These are phyloP conservation scores for Pseudocercospora vitis DNA, from an alignment of 2,329 filamentous ascomycete genomes.

Conservation along the genomic window DNA sequence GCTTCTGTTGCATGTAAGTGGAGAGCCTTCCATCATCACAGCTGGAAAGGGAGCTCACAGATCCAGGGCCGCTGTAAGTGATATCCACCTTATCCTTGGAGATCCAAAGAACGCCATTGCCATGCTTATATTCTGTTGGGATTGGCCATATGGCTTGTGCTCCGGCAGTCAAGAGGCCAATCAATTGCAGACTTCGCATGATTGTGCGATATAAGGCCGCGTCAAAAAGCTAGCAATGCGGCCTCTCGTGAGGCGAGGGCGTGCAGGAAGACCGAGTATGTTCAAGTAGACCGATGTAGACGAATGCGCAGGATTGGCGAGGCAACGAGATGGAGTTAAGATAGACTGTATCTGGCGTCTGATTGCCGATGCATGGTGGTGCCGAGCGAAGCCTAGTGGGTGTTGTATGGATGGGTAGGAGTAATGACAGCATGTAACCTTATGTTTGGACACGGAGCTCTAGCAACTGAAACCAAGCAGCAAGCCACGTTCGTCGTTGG, in stretches of 20 bases:
- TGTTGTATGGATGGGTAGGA: slow-evolving; percentile 2
- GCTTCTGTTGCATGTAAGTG: slow-evolving; percentile 19
- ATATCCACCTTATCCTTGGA: slow-evolving; percentile 39
- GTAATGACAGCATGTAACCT: slow-evolving; percentile 8
- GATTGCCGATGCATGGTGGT: slow-evolving; percentile 14
- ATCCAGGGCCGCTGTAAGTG: slow-evolving; percentile 33
- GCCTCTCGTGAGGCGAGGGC: too few relatives aligned
- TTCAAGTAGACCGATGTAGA: not conserved
- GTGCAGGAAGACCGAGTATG: too few relatives aligned
- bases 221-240: not conserved
- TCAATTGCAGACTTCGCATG: slow-evolving; percentile 17
- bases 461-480: slow-evolving; percentile 8
- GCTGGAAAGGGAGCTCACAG: slow-evolving; percentile 23
- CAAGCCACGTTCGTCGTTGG: slow-evolving; percentile 13
- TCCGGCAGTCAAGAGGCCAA: slow-evolving; percentile 23
- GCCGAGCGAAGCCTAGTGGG: slow-evolving; percentile 7
- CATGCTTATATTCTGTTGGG: slow-evolving; percentile 42
- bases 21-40: slow-evolving; percentile 14
- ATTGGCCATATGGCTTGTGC: slow-evolving; percentile 47
- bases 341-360: slow-evolving; percentile 1
- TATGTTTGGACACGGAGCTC: slow-evolving; percentile 7
- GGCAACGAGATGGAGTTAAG: not conserved
- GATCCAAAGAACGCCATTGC: slow-evolving; percentile 45
- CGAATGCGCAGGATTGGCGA: not conserved
- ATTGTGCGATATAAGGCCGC: not conserved